Conservation (phyloP, 2,329 filamentous ascomycete genomes). For the Colletotrichum siamense region DNA sequence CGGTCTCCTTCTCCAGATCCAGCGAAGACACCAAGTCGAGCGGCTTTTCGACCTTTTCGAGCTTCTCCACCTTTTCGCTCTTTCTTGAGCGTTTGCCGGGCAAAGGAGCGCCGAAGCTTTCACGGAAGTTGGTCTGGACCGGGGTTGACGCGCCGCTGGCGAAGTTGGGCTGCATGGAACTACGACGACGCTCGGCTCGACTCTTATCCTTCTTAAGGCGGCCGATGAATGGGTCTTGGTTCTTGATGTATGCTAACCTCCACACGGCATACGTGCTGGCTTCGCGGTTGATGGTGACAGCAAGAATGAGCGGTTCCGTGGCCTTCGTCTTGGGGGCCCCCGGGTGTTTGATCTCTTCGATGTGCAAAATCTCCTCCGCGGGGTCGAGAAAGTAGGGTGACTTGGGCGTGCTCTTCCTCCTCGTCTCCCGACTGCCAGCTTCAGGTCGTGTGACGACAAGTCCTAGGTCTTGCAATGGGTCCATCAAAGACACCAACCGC, state of each 20-base stretch:
- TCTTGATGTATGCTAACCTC: constrained; percentile 79
- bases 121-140: constrained; percentile 71
- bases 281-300: constrained; percentile 81
- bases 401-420: constrained; percentile 43
- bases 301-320: constrained; percentile 67
- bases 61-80: constrained; percentile 50
- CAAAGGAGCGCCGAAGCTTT: constrained; percentile 73
- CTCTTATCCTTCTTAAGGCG: constrained; percentile 50
- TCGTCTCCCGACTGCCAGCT: constrained; percentile 37
- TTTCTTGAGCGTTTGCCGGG: constrained; percentile 59
- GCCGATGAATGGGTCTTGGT: constrained; percentile 62
- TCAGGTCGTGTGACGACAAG: constrained; percentile 72
- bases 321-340: constrained; percentile 33
- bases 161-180: constrained; percentile 71
- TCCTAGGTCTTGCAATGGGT: constrained; percentile 86
- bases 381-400: constrained; percentile 68
- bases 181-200: constrained; percentile 58
- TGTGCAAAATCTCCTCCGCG: constrained; percentile 83
- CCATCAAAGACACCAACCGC: constrained; percentile 81
- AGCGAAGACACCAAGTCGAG: constrained; percentile 72
- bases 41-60: constrained; percentile 44
- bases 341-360: constrained; percentile 72
- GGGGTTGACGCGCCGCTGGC: constrained; percentile 81
- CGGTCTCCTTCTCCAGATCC: constrained; percentile 69
- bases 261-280: constrained; percentile 83